These are phyloP conservation scores for Arthrinium phaeospermum DNA, from an alignment of 2,329 filamentous ascomycete species.

Conservation along the genomic window DNA sequence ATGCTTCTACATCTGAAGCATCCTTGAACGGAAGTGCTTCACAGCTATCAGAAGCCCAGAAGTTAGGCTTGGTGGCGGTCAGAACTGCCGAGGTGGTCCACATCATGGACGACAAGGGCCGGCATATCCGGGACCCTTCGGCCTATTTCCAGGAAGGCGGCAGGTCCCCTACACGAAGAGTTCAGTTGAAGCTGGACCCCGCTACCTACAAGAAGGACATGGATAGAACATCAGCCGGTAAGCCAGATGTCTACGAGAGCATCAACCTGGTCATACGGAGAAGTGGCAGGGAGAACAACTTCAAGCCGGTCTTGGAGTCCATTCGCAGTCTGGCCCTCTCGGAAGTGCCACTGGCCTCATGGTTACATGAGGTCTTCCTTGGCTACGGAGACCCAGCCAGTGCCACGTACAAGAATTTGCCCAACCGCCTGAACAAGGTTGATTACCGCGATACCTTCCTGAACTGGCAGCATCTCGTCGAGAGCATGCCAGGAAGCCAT, in stretches of 20 bases:
- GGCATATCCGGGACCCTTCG: conserved; percentile 68
- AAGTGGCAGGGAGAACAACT: conserved; percentile 92
- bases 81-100: conserved; percentile 86
- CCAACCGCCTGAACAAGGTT: conserved; percentile 77
- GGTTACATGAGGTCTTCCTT: conserved; percentile 97
- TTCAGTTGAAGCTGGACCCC: conserved; percentile 84
- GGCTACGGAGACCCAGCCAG: conserved; percentile 92
- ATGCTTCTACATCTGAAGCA: conserved; percentile 60
- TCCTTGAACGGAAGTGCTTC: conserved; percentile 59
- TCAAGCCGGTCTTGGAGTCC: conserved; percentile 90
- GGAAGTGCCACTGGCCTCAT: conserved; percentile 83
- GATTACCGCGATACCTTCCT: conserved; percentile 95
- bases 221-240: conserved; percentile 67
- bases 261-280: conserved; percentile 88
- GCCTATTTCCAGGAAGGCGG: conserved; percentile 68
- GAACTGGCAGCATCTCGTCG: conserved; percentile 91
- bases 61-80: conserved; percentile 71
- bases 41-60: conserved; percentile 58
- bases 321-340: conserved; percentile 86
- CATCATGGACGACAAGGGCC: conserved; percentile 84
- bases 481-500: conserved; percentile 82
- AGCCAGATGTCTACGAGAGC: conserved; percentile 78
- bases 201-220: conserved; percentile 79
- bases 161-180: conserved; percentile 66
- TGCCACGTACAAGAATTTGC: conserved; percentile 82